Evolutionary conservation across 2,329 filamentous ascomycete species (phyloP).

Genomic region (Mariannaea elegans): DNA sequence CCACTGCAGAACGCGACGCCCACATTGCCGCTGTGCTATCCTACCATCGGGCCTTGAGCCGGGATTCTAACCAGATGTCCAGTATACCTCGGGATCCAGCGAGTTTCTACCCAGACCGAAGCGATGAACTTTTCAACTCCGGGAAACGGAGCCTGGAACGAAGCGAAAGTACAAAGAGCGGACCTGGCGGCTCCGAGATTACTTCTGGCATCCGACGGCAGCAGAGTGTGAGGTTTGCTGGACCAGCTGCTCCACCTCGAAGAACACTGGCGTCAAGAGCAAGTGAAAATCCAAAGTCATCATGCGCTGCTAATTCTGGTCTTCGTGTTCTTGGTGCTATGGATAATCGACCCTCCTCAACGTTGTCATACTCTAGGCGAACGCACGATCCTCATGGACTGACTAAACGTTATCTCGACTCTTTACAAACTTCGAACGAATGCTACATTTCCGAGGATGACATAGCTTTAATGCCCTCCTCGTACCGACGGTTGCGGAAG

Average conservation of each 20-base stretch:
- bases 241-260: conserved; percentile 42
- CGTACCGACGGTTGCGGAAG: conserved; percentile 60
- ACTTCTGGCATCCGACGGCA: conserved; percentile 49
- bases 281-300: conserved; percentile 34
- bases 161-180: conserved; percentile 24
- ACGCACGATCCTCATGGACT: conserved; percentile 22
- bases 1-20: conserved; percentile 65
- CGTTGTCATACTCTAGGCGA: conserved; percentile 23
- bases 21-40: conserved; percentile 70
- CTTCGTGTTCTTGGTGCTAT: conserved; percentile 21
- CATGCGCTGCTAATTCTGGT: conserved; percentile 13
- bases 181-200: conserved; percentile 26
- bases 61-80: conserved; percentile 36
- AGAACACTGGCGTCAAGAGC: conserved; percentile 43
- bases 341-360: conserved; percentile 28
- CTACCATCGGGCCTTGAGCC: conserved; percentile 61
- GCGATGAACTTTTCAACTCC: conserved; percentile 32
- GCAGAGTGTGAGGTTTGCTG: conserved; percentile 66
- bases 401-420: conserved; percentile 38
- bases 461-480: conserved; percentile 56
- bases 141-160: conserved; percentile 23
- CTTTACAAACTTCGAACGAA: conserved; percentile 48
- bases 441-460: conserved; percentile 60
- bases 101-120: conserved; percentile 27
- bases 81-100: conserved; percentile 36